These are phyloP conservation scores for Skeletonema costatum DNA, from an alignment of 108 stramenopile species.

Conservation along the genomic window DNA sequence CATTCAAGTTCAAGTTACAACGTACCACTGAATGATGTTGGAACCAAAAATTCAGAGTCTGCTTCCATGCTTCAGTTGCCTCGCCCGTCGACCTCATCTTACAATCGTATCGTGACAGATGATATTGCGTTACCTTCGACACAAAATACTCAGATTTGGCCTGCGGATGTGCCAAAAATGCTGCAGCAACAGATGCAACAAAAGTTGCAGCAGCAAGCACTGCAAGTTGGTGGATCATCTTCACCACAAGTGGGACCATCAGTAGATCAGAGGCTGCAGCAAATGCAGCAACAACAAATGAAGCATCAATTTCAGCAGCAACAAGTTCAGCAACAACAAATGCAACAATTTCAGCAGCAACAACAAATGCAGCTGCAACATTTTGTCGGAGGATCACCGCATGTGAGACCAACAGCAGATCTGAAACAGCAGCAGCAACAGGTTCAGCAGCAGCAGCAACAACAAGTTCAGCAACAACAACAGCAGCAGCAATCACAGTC, in stretches of 20 bases:
- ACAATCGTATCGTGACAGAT: not conserved
- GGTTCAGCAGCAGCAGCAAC: too few species aligned
- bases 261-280: constrained; percentile 4
- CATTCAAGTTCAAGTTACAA: not conserved
- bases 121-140: not conserved
- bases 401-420: not conserved
- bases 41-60: not conserved
- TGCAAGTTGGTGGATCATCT: not conserved
- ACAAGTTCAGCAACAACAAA: not conserved
- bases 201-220: constrained; percentile 12
- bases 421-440: not conserved
- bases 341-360: not conserved
- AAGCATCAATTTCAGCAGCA: constrained; percentile 25
- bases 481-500: constrained; percentile 5
- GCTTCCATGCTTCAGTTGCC: not conserved
- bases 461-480: not conserved
- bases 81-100: not conserved
- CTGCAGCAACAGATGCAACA: constrained; percentile 11
- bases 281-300: constrained; percentile 10
- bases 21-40: not conserved
- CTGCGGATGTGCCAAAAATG: not conserved
- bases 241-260: not conserved
- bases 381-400: constrained; percentile 5
- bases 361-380: constrained; percentile 1
- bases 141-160: not conserved